Evolutionary conservation across 169 alveolate genomes (phyloP).

Genomic region (Theileria equi): DNA sequence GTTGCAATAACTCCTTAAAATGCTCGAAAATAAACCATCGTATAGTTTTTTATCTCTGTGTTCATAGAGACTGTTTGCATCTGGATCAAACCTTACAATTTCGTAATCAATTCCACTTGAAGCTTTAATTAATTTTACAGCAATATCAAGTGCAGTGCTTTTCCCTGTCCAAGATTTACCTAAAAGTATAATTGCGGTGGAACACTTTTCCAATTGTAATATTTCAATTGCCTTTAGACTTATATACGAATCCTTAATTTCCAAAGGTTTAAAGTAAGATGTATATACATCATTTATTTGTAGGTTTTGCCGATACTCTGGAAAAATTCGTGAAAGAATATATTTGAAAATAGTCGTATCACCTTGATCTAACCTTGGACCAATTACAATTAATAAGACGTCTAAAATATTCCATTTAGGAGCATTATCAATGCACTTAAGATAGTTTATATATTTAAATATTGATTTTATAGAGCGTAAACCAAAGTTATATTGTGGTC

Average conservation of each 20-base stretch:
- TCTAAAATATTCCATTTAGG: no score
- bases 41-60: background rate
- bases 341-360: no score
- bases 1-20: constrained; percentile 45
- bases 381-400: no score
- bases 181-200: constrained; percentile 8
- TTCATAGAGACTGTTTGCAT: constrained; percentile 12
- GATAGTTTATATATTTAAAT: constrained; percentile 79
- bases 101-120: constrained; percentile 4
- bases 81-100: constrained; percentile 32
- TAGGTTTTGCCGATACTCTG: no score
- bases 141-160: constrained; percentile 2
- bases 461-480: constrained; percentile 94
- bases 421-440: no score
- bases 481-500: constrained; percentile 98
- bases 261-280: no score
- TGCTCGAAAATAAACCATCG: constrained; percentile 56
- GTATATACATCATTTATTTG: no score
- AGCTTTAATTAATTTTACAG: background rate
- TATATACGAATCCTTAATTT: no score
- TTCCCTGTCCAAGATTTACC: constrained; percentile 39
- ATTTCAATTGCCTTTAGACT: constrained; percentile 22
- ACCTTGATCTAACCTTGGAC: no score
- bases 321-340: no score
- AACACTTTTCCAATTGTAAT: constrained; percentile 2